Evolutionary conservation across 2,329 filamentous ascomycete genomes (phyloP).

Genomic region (Aureobasidium sp.): DNA sequence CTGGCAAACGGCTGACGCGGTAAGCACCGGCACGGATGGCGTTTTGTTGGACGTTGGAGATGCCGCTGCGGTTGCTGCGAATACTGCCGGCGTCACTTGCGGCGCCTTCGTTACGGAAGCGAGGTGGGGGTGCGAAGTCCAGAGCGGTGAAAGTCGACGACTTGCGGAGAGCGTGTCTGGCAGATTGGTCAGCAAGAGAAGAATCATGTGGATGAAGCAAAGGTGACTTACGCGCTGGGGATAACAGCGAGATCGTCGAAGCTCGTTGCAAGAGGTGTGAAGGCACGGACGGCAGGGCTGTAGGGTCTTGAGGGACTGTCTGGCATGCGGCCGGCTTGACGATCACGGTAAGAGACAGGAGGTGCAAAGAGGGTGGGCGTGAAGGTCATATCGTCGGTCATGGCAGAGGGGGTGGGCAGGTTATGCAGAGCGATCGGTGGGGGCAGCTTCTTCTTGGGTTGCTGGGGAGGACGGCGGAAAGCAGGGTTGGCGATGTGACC

Average conservation of each 20-base stretch:
- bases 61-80: constrained; percentile 66
- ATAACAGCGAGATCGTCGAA: constrained; percentile 81
- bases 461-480: constrained; percentile 21
- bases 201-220: constrained; percentile 21
- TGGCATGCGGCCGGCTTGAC: constrained; percentile 55
- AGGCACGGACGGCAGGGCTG: constrained; percentile 60
- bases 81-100: constrained; percentile 41
- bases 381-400: constrained; percentile 61
- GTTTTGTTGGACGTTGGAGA: constrained; percentile 60
- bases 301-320: constrained; percentile 61
- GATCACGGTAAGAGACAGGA: constrained; percentile 52
- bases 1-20: constrained; percentile 75
- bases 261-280: constrained; percentile 70
- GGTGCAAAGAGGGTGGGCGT: constrained; percentile 81
- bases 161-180: constrained; percentile 63
- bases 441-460: constrained; percentile 52
- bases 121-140: constrained; percentile 72
- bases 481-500: constrained; percentile 28
- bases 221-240: constrained; percentile 74
- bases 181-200: background rate
- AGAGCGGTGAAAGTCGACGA: constrained; percentile 69
- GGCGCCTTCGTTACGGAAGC: constrained; percentile 55
- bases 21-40: constrained; percentile 78
- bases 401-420: constrained; percentile 75
- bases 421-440: constrained; percentile 67